Evolutionary conservation across 768 basidiomycete species (phyloP).

Genomic region (Hericium rajendrae): DNA sequence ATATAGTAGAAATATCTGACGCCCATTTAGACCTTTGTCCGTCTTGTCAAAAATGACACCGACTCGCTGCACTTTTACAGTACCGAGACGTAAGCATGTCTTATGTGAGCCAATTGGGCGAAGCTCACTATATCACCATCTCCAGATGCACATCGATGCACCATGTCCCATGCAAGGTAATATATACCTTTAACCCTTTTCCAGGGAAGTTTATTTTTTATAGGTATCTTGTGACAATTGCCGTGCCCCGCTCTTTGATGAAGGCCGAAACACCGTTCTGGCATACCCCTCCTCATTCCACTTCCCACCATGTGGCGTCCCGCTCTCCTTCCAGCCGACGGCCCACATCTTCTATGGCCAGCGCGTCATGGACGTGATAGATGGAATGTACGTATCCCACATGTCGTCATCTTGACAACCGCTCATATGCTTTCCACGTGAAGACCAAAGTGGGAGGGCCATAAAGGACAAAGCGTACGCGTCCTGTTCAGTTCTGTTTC

Average conservation of each 20-base stretch:
- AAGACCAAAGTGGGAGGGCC: slow-evolving; percentile 21
- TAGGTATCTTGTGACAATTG: slow-evolving; percentile 22
- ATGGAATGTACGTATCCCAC: slow-evolving; percentile 13
- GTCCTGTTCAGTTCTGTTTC: not conserved
- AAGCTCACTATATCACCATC: not conserved
- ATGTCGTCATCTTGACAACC: not conserved
- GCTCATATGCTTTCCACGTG: not conserved
- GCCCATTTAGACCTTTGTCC: slow-evolving; percentile 19
- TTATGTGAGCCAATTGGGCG: no score
- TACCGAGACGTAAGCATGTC: slow-evolving; percentile 9
- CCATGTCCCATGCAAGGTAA: slow-evolving; percentile 24
- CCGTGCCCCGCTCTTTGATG: slow-evolving; percentile 25
- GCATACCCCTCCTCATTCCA: slow-evolving; percentile 22
- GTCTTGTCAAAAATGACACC: slow-evolving; percentile 20
- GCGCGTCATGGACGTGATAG: slow-evolving; percentile 22
- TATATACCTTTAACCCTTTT: not conserved
- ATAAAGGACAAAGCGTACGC: slow-evolving; percentile 21
- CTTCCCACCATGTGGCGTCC: slow-evolving; percentile 18
- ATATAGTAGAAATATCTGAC: not conserved
- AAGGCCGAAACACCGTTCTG: slow-evolving; percentile 23
- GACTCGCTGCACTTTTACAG: slow-evolving; percentile 24
- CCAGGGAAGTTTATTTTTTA: not conserved
- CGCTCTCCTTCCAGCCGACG: slow-evolving; percentile 20
- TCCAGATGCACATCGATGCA: slow-evolving; percentile 11
- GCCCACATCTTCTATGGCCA: slow-evolving; percentile 23